These are phyloP conservation scores for Kurtzmaniella quercitrusa DNA, from an alignment of 1,139 yeast species.

Conservation along the genomic window DNA sequence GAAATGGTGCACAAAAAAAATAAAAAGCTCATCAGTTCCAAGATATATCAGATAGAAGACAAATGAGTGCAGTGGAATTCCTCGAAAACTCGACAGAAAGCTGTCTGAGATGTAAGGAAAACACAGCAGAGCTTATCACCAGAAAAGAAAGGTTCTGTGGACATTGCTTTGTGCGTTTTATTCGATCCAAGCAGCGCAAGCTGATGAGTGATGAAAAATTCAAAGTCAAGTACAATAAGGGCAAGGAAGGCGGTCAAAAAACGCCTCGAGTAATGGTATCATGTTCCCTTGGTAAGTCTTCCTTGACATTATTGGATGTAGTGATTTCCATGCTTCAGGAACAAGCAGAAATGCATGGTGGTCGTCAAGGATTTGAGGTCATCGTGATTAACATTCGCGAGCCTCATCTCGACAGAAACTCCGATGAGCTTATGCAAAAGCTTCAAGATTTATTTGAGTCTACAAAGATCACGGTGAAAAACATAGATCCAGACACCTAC, in stretches of 20 bases:
- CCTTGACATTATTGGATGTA: slow-evolving; percentile 66
- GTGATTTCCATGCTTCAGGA: slow-evolving; percentile 56
- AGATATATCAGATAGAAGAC: background rate
- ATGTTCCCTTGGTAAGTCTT: slow-evolving; percentile 61
- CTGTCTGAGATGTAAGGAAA: slow-evolving; percentile 52
- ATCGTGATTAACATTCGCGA: slow-evolving; percentile 54
- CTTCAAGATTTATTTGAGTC: slow-evolving; percentile 21
- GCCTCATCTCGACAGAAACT: slow-evolving; percentile 14
- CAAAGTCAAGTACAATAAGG: slow-evolving; percentile 52
- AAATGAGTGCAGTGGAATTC: slow-evolving; percentile 3
- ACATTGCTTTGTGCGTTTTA: slow-evolving; percentile 66
- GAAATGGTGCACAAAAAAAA: background rate
- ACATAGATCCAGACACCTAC: slow-evolving; percentile 33
- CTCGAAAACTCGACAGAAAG: background rate
- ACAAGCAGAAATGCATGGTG: slow-evolving; percentile 57
- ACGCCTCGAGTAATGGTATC: slow-evolving; percentile 54
- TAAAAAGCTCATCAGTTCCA: background rate
- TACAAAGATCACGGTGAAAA: slow-evolving; percentile 33
- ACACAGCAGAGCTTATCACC: slow-evolving; percentile 45
- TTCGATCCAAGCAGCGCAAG: slow-evolving; percentile 76
- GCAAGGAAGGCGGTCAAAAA: slow-evolving; percentile 25
- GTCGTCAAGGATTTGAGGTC: slow-evolving; percentile 65
- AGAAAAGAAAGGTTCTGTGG: slow-evolving; percentile 72
- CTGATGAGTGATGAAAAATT: slow-evolving; percentile 67
- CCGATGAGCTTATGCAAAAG: slow-evolving; percentile 16